Conservation (phyloP, 768 basidiomycete species). For the Tylopilus felleus region DNA sequence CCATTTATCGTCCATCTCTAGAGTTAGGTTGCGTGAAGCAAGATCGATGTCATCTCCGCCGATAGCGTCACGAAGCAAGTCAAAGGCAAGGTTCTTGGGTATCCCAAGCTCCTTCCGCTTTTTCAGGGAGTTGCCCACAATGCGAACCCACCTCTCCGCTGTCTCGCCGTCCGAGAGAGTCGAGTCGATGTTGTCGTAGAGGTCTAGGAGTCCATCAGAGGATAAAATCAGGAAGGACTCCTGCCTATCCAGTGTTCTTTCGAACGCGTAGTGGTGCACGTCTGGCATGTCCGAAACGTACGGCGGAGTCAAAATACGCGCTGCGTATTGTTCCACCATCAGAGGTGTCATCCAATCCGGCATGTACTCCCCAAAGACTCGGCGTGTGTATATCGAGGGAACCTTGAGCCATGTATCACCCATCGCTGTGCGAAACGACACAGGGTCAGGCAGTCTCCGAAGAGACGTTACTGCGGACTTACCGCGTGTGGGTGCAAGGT, state of each 20-base stretch:
- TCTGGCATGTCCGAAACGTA: slow-evolving; percentile 44
- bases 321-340: slow-evolving; percentile 22
- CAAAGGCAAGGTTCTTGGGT: slow-evolving; percentile 37
- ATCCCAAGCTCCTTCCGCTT: slow-evolving; percentile 12
- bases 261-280: slow-evolving; percentile 35
- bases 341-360: slow-evolving; percentile 25
- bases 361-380: slow-evolving; percentile 24
- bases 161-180: slow-evolving; percentile 26
- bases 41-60: slow-evolving; percentile 40
- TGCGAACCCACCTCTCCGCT: slow-evolving; percentile 35
- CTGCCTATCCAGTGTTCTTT: slow-evolving; percentile 10
- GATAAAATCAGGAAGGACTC: slow-evolving; percentile 39
- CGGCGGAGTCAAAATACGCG: slow-evolving; percentile 43
- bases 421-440: slow-evolving; percentile 23
- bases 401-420: slow-evolving; percentile 37
- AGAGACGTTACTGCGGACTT: slow-evolving; percentile 6
- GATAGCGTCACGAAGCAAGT: slow-evolving; percentile 40
- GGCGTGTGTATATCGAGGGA: slow-evolving; percentile 32
- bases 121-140: slow-evolving; percentile 29
- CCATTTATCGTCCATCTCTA: slow-evolving; percentile 51
- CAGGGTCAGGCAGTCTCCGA: slow-evolving; percentile 14
- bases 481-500: slow-evolving; percentile 39
- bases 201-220: slow-evolving; percentile 46
- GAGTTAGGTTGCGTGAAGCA: slow-evolving; percentile 43
- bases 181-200: slow-evolving; percentile 32